Evolutionary conservation across 306 rosid genomes (phyloP).

Genomic region (Erythrophleum fordii): DNA sequence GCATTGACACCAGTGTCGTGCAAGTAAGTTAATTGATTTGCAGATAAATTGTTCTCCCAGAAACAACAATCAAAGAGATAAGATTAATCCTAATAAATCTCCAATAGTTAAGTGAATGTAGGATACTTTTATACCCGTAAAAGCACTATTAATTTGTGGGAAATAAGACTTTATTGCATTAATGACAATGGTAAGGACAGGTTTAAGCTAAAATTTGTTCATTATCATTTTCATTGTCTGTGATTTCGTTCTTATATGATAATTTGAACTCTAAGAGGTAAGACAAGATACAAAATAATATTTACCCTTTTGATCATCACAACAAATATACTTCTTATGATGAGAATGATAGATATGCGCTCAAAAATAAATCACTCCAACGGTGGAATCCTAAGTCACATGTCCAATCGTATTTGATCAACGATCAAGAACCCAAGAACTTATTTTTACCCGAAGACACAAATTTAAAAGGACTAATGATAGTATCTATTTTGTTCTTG

Average conservation of each 20-base stretch:
- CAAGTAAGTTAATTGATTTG: not conserved
- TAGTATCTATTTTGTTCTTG: not conserved
- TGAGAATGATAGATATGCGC: not conserved
- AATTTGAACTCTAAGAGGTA: too few species aligned
- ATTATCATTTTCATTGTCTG: not conserved
- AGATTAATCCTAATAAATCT: slow-evolving; percentile 12
- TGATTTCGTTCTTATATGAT: not conserved
- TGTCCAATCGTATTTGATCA: not conserved
- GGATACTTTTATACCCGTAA: not conserved
- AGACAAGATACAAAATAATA: not conserved
- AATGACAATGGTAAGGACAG: not conserved
- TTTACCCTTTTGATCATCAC: not conserved
- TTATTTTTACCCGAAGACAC: slow-evolving; percentile 1
- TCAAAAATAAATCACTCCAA: not conserved
- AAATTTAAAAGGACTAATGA: not conserved
- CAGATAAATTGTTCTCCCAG: not conserved
- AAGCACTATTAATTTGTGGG: too few species aligned
- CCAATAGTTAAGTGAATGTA: not conserved
- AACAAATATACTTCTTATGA: not conserved
- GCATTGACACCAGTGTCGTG: too few species aligned
- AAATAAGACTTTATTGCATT: not conserved
- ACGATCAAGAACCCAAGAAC: not conserved
- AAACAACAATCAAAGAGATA: not conserved
- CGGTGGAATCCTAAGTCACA: not conserved
- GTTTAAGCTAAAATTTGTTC: not conserved